phyloP scores from a whole-genome alignment of 2,329 filamentous ascomycete species.

The Talaromyces pinophilus region DNA sequence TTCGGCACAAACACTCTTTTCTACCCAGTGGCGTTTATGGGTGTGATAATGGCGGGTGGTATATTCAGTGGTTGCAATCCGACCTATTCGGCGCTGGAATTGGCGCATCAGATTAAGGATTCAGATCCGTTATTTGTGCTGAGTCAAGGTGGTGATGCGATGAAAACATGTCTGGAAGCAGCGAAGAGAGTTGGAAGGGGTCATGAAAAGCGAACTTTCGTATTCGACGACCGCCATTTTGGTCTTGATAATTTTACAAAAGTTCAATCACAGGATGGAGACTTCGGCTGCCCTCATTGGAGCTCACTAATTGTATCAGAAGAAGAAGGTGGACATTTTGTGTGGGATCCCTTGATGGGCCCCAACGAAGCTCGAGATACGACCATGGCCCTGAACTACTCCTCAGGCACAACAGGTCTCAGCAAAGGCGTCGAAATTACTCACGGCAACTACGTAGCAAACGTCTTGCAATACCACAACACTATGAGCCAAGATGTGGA shows the following conservation, averaged over 20 bases:
- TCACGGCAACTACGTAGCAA: slow-evolving; percentile 75
- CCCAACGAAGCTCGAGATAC: slow-evolving; percentile 34
- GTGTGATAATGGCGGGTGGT: slow-evolving; percentile 74
- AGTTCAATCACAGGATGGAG: slow-evolving; percentile 30
- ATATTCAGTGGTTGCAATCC: slow-evolving; percentile 78
- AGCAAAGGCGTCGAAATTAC: slow-evolving; percentile 82
- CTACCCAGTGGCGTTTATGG: slow-evolving; percentile 70
- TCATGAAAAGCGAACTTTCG: slow-evolving; percentile 13
- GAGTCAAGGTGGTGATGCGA: slow-evolving; percentile 17
- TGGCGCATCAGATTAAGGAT: slow-evolving; percentile 74
- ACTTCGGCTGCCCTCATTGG: slow-evolving; percentile 60
- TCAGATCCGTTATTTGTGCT: slow-evolving; percentile 68
- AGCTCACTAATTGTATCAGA: slow-evolving; percentile 58
- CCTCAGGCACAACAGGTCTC: slow-evolving; percentile 70
- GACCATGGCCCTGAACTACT: slow-evolving; percentile 75
- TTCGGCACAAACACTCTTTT: slow-evolving; percentile 74
- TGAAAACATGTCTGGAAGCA: slow-evolving; percentile 25
- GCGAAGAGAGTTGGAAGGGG: slow-evolving; percentile 24
- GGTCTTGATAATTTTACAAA: neutral
- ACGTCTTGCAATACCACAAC: slow-evolving; percentile 62
- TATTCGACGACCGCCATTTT: slow-evolving; percentile 13
- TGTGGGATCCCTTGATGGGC: slow-evolving; percentile 57
- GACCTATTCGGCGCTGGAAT: slow-evolving; percentile 66
- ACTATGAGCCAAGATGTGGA: slow-evolving; percentile 52
- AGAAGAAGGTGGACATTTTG: slow-evolving; percentile 58